Base-by-base conservation (phyloP, 2,329 filamentous ascomycete species). In the Coniochaeta hoffmannii region DNA sequence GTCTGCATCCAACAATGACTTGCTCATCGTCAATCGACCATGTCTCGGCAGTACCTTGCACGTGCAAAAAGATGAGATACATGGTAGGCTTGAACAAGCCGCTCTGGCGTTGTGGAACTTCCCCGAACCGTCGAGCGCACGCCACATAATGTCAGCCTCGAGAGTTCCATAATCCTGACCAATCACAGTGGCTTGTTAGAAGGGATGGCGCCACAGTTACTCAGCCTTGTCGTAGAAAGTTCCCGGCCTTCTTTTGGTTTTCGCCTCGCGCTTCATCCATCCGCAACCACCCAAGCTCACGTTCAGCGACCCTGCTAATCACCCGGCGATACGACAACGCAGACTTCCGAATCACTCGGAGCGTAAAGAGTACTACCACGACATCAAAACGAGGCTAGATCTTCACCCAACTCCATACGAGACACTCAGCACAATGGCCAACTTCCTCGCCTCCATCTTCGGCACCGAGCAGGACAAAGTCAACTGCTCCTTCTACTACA, bases 401-500 rank as follows among this genome's bases (percentile, higher is more conserved):
- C n/a, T n/a, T n/a, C n/a, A n/a, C n/a, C n/a, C n/a, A n/a, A n/a
- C n/a, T n/a, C n/a, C n/a, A n/a, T n/a, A n/a, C n/a, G n/a, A n/a
- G n/a, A n/a, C n/a, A n/a, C n/a, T n/a, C 36, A 22, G 58, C 64
- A 73, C 53, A 57, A 96, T 96, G 92, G 92, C 92, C 69, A 97
- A 97, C 80, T 97, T 97, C 72, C 89, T 99, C 72, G 94, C 94
- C 68, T 96, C 91, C 71, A 99, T 99, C 77, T 99, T 99, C 81
- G 94, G 94, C 68, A 99, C 94, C 30, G 94, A 99, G 82, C 94
- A 97, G 75, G 94, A 99, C 86, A 99, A 93, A 71, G 92, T 97
- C 79, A 97, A 97, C 83, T 97, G 94, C 83, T 94, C 89, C 56
- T 99, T 99, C 84, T 99, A 99, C 85, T 92, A 97, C 88, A 99